Evolutionary conservation across 2,329 filamentous ascomycete genomes (phyloP).

Genomic region (Leptographium flavum): DNA sequence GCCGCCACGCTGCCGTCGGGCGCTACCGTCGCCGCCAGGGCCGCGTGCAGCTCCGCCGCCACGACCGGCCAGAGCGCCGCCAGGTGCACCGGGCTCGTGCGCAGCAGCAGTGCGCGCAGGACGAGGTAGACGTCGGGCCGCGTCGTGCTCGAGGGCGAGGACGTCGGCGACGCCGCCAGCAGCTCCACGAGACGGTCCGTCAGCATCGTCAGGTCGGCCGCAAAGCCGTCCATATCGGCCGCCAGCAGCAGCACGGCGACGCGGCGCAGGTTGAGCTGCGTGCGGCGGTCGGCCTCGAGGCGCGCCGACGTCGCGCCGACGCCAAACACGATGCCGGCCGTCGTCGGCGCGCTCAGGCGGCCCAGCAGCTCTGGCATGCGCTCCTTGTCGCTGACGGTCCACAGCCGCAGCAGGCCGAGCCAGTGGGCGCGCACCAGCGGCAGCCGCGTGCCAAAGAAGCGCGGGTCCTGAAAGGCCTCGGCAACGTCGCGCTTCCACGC

Average conservation of each 20-base stretch:
- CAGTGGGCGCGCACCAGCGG: constrained; percentile 57
- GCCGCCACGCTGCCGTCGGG: constrained; percentile 46
- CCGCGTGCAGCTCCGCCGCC: constrained; percentile 70
- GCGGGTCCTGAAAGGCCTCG: constrained; percentile 81
- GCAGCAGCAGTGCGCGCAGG: constrained; percentile 66
- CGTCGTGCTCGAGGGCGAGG: constrained; percentile 81
- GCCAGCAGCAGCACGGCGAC: constrained; percentile 69
- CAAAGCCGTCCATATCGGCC: constrained; percentile 63
- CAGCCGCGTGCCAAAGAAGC: constrained; percentile 64
- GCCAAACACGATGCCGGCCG: constrained; percentile 95
- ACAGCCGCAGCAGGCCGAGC: constrained; percentile 74
- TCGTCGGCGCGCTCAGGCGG: constrained; percentile 70
- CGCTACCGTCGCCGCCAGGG: constrained; percentile 59
- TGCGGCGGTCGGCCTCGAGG: constrained; percentile 86
- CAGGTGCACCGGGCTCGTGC: constrained; percentile 65
- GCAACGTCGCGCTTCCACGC: constrained; percentile 84
- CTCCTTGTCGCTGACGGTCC: constrained; percentile 77
- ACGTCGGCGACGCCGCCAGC: constrained; percentile 66
- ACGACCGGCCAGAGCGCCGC: constrained; percentile 81
- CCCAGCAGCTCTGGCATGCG: constrained; percentile 67
- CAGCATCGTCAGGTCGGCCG: constrained; percentile 57
- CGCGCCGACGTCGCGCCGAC: constrained; percentile 88
- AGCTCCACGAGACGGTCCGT: constrained; percentile 80
- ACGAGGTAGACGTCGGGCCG: constrained; percentile 84
- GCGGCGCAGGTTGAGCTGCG: constrained; percentile 77